phyloP scores from a whole-genome alignment of 2,329 filamentous ascomycete species.

The Arthrobotrys sinensis region DNA sequence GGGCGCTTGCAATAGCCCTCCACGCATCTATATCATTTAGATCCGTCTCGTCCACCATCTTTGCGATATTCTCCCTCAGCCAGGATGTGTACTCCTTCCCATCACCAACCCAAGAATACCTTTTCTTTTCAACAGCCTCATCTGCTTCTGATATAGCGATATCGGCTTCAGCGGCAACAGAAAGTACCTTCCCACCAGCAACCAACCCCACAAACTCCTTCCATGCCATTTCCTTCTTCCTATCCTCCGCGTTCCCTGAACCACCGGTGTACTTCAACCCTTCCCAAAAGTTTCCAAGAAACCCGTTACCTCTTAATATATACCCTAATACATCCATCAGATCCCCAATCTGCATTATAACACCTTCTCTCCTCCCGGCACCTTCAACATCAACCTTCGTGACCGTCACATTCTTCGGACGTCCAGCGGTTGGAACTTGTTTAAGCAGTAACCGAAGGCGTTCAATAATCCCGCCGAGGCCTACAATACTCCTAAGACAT shows the following conservation, averaged over 20 bases:
- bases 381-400: conserved; percentile 61
- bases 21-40: conserved; percentile 66
- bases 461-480: conserved; percentile 82
- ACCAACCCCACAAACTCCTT: conserved; percentile 75
- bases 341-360: conserved; percentile 67
- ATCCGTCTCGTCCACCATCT: conserved; percentile 66
- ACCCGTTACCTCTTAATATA: conserved; percentile 58
- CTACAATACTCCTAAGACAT: conserved; percentile 81
- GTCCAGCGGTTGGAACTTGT: conserved; percentile 67
- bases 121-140: conserved; percentile 43
- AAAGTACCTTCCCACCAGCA: conserved; percentile 75
- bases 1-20: conserved; percentile 70
- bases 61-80: conserved; percentile 77
- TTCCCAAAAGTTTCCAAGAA: conserved; percentile 62
- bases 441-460: conserved; percentile 77
- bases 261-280: conserved; percentile 65
- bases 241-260: conserved; percentile 64
- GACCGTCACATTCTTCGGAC: conserved; percentile 46
- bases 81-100: conserved; percentile 78
- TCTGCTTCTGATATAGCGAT: conserved; percentile 64
- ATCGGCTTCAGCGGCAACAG: conserved; percentile 73
- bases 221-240: conserved; percentile 74
- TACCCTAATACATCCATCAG: conserved; percentile 68
- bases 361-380: conserved; percentile 64
- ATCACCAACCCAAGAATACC: conserved; percentile 75